A percentile compares a stretch with the other conserved stretches of the same genome.
These are phyloP conservation scores for Astrocystis sublimbata DNA, from an alignment of 495 filamentous ascomycete genomes.

Conservation along the genomic window DNA sequence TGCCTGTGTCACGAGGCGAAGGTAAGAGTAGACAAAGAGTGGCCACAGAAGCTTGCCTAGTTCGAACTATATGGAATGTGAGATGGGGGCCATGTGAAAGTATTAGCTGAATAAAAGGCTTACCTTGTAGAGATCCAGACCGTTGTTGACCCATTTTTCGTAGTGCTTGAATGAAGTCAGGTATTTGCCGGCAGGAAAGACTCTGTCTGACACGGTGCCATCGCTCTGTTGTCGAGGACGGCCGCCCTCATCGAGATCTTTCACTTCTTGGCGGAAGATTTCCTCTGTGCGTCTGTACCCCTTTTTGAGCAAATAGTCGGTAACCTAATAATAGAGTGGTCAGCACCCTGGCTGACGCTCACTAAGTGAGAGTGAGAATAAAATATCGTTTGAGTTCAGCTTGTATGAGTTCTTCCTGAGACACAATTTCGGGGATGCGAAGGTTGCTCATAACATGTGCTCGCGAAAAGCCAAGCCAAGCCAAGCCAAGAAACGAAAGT, in stretches of 20 bases:
- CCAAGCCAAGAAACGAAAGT: neutral
- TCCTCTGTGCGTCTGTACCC: constrained; percentile 92
- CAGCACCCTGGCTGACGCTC: neutral
- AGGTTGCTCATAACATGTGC: neutral
- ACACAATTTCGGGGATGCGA: no score
- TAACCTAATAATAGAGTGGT: constrained; percentile 60
- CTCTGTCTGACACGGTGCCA: constrained; percentile 18
- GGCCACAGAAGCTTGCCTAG: constrained; percentile 85
- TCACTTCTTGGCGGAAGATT: constrained; percentile 89
- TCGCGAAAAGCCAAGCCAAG: no score
- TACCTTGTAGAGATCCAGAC: constrained; percentile 90
- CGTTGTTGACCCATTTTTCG: constrained; percentile 81
- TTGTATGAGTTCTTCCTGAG: no score
- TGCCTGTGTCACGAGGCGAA: constrained; percentile 75
- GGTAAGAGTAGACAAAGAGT: constrained; percentile 87
- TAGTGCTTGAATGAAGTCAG: constrained; percentile 69
- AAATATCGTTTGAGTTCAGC: no score
- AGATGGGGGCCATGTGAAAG: neutral
- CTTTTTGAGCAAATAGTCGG: constrained; percentile 95
- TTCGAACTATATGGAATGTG: constrained; percentile 63
- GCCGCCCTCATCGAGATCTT: constrained; percentile 36
- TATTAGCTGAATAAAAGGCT: constrained; percentile 18
- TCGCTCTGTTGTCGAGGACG: constrained; percentile 28
- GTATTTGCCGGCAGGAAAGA: constrained; percentile 58
- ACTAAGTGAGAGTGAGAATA: no score